Evolutionary conservation across 768 basidiomycete species (phyloP).

Genomic region (Tricholoma bakamatsutake): DNA sequence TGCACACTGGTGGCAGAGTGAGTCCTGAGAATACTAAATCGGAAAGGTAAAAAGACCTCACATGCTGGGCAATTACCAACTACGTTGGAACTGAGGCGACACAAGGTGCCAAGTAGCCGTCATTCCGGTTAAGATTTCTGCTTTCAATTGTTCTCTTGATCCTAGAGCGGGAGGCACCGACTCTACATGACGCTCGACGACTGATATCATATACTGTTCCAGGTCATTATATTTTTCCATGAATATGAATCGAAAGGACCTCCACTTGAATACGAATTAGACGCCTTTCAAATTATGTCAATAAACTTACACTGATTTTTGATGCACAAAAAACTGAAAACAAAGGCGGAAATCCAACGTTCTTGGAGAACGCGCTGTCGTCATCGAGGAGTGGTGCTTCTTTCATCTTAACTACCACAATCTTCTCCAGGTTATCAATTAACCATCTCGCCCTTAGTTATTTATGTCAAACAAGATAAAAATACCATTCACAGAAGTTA

Average conservation of each 20-base stretch:
- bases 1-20: too few relatives aligned
- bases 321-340: not conserved
- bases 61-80: not conserved
- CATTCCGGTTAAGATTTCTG: not conserved
- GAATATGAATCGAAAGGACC: not conserved
- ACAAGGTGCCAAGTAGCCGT: not conserved
- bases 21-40: too few relatives aligned
- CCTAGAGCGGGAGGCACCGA: not conserved
- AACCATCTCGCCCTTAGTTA: not conserved
- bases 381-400: not conserved
- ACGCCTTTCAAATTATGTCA: not conserved
- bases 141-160: not conserved
- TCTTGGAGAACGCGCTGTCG: not conserved
- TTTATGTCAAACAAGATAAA: not conserved
- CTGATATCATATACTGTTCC: not conserved
- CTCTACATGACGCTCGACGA: not conserved
- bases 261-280: not conserved
- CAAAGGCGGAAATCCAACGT: not conserved
- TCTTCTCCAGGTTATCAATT: not conserved
- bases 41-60: too few relatives aligned
- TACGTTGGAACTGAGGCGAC: not conserved
- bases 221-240: not conserved
- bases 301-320: not conserved
- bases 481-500: not conserved
- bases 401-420: not conserved